These are phyloP conservation scores for Fusarium algeriense DNA, from an alignment of 2,329 filamentous ascomycete genomes.

Conservation along the genomic window DNA sequence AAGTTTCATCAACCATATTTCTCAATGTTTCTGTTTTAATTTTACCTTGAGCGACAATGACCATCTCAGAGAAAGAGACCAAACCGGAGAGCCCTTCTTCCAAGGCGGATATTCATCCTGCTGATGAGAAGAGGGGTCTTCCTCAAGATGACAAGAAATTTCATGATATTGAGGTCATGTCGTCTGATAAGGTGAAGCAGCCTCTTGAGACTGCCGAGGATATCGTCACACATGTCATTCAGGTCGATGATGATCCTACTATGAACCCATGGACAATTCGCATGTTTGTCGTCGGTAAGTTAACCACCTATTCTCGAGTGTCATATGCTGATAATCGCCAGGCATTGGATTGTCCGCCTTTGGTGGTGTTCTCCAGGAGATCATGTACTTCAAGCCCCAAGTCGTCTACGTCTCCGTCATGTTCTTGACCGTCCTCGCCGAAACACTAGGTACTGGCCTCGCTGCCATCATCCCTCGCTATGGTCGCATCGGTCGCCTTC, in stretches of 20 bases:
- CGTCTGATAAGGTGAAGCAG: background rate
- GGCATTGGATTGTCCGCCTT: constrained; percentile 41
- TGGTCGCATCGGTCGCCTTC: constrained; percentile 22
- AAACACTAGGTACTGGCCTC: constrained; percentile 26
- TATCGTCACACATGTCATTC: constrained; percentile 43
- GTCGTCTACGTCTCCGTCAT: constrained; percentile 42
- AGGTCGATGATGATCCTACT: constrained; percentile 42
- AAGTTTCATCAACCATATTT: background rate
- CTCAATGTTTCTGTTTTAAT: background rate
- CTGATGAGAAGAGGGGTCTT: constrained; percentile 19
- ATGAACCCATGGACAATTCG: constrained; percentile 44
- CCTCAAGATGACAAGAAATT: constrained; percentile 3
- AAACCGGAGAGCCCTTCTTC: background rate
- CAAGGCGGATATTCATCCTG: constrained; percentile 5
- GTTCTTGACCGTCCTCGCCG: constrained; percentile 42
- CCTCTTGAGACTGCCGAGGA: constrained; percentile 34
- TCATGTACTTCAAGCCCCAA: constrained; percentile 45
- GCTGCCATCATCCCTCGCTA: constrained; percentile 28
- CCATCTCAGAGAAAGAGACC: constrained; percentile 8
- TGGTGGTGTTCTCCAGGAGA: constrained; percentile 40
- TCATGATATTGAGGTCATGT: constrained; percentile 14
- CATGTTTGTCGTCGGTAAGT: constrained; percentile 39
- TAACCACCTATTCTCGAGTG: rapidly evolving
- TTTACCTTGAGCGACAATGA: background rate
- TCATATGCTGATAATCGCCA: background rate